Conservation (phyloP, 345 rosid species). For the Barbarea vulgaris region DNA sequence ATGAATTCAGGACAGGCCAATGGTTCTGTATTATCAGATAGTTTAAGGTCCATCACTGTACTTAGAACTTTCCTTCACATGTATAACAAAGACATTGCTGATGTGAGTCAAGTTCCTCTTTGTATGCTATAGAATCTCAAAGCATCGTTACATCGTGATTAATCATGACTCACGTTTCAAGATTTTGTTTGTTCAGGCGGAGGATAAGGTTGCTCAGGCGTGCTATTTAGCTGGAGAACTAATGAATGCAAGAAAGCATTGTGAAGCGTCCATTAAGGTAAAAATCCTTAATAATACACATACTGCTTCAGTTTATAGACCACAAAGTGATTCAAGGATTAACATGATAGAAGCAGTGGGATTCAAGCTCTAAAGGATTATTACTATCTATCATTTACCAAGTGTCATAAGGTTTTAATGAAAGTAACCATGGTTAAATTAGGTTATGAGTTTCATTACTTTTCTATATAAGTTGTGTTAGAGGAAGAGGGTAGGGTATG, state of each 20-base stretch:
- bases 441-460: too few species aligned
- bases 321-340: not conserved
- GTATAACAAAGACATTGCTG: constrained; percentile 71
- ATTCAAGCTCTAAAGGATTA: too few species aligned
- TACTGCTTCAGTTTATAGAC: constrained; percentile 11
- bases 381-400: too few species aligned
- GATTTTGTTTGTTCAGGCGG: constrained; percentile 51
- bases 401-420: too few species aligned
- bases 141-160: not conserved
- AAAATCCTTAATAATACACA: not conserved
- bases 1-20: constrained; percentile 43
- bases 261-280: constrained; percentile 72
- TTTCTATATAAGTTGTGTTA: too few species aligned
- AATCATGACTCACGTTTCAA: not conserved
- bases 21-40: constrained; percentile 46
- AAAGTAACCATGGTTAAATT: too few species aligned
- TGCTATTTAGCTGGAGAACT: constrained; percentile 65
- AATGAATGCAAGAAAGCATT: constrained; percentile 55
- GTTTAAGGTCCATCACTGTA: constrained; percentile 53
- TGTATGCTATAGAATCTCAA: not conserved
- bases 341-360: not conserved
- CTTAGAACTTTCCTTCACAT: constrained; percentile 63
- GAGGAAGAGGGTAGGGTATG: too few species aligned
- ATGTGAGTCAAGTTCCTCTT: constrained; percentile 50
- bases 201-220: constrained; percentile 72